These are phyloP conservation scores for Multifurca ochricompacta DNA, from an alignment of 768 basidiomycete species.

Conservation along the genomic window DNA sequence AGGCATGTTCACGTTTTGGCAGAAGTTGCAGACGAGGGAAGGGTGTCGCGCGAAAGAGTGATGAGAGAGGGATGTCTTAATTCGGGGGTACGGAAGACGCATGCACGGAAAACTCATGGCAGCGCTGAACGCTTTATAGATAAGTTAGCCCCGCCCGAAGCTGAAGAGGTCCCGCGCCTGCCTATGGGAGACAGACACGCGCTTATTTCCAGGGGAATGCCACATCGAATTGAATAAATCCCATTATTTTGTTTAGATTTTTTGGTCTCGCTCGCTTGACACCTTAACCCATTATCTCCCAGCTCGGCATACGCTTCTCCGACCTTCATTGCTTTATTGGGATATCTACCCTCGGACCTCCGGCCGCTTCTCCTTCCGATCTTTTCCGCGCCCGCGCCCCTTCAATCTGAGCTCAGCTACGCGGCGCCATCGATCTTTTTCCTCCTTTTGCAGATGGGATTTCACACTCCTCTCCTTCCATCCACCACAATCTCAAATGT, in stretches of 20 bases:
- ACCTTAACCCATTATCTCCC: background rate
- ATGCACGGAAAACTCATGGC: conserved; percentile 1
- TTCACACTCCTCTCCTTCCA: background rate
- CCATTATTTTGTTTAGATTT: background rate
- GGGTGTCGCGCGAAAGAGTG: conserved; percentile 3
- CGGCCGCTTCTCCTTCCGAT: background rate
- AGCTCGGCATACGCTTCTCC: conserved; percentile 4
- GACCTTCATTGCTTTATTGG: background rate
- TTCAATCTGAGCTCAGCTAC: background rate
- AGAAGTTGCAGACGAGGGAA: background rate
- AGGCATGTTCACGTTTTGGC: conserved; percentile 18
- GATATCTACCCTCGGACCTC: background rate
- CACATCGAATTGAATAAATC: conserved; percentile 4
- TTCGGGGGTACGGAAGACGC: conserved; percentile 11
- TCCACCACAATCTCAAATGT: background rate
- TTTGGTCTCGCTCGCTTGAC: background rate
- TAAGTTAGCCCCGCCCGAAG: background rate
- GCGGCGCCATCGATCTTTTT: background rate
- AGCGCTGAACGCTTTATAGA: conserved; percentile 17
- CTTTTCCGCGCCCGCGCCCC: background rate
- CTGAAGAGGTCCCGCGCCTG: background rate
- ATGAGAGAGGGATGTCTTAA: conserved; percentile 3
- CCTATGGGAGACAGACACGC: conserved; percentile 10
- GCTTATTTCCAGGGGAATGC: conserved; percentile 6
- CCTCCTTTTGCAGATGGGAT: background rate